Percentiles rank a stretch among this genome's conserved stretches.
Conservation (phyloP, 2,329 filamentous ascomycete species). For the Xylaria sp. region DNA sequence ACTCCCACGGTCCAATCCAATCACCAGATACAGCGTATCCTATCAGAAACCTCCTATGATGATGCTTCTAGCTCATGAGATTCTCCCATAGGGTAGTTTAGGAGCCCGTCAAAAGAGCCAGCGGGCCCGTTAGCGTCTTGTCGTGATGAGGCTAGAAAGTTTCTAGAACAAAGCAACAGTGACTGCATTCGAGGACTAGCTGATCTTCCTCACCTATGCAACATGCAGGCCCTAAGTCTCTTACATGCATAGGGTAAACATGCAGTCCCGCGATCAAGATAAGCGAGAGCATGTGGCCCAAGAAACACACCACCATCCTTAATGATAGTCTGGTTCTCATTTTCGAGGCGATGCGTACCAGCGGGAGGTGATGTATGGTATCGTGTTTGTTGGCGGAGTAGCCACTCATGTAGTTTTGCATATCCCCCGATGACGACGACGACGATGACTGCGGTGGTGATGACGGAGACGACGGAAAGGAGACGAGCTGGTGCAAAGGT, state of each 20-base stretch:
- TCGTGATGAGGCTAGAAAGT: constrained; percentile 11
- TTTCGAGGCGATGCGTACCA: constrained; percentile 12
- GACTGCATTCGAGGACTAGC: constrained; percentile 28
- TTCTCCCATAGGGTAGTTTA: neutral
- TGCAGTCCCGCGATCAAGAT: constrained; percentile 37
- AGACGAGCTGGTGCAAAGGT: neutral
- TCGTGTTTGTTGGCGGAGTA: constrained; percentile 6
- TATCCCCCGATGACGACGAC: neutral
- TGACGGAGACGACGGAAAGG: neutral
- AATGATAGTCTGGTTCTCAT: constrained; percentile 23
- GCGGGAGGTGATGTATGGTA: constrained; percentile 5
- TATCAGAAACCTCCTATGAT: neutral
- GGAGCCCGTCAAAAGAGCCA: neutral
- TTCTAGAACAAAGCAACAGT: constrained; percentile 33
- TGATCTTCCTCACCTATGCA: constrained; percentile 34
- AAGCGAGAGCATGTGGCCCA: constrained; percentile 36
- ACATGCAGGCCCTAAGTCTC: constrained; percentile 34
- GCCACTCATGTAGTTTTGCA: constrained; percentile 4
- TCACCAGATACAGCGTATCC: neutral
- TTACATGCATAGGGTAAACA: constrained; percentile 34
- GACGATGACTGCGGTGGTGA: neutral
- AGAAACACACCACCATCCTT: constrained; percentile 23
- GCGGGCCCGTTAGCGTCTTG: constrained; percentile 17
- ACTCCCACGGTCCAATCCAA: constrained; percentile 13
- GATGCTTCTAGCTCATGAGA: neutral